phyloP scores from a whole-genome alignment of 352 stramenopile species.

The Globisporangium carolinianum region DNA sequence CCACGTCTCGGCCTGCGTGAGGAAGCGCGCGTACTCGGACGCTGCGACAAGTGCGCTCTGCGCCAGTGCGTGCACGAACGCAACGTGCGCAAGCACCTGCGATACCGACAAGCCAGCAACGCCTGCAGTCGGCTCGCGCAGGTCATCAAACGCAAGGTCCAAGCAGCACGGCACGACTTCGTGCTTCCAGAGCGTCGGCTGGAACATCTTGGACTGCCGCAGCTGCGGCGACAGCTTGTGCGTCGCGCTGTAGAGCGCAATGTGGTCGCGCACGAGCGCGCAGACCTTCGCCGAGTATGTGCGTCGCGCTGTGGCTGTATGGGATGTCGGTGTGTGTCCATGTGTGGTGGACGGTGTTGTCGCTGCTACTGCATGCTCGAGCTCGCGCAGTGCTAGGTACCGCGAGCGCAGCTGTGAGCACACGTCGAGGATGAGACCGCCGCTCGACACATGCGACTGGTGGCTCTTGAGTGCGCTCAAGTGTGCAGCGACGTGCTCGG shows the following conservation, averaged over 20 bases:
- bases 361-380: slow-evolving; percentile 11
- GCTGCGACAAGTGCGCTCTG: slow-evolving; percentile 15
- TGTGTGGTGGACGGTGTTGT: not conserved
- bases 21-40: slow-evolving; percentile 23
- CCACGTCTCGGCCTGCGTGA: slow-evolving; percentile 17
- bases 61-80: slow-evolving; percentile 21
- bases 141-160: slow-evolving; percentile 12
- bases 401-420: slow-evolving; percentile 21
- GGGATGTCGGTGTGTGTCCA: not conserved
- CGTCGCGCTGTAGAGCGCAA: slow-evolving; percentile 16
- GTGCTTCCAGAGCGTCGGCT: slow-evolving; percentile 24
- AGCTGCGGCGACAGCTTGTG: slow-evolving; percentile 17
- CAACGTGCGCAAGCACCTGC: slow-evolving; percentile 11
- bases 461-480: slow-evolving; percentile 33
- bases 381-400: slow-evolving; percentile 14
- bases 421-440: slow-evolving; percentile 28
- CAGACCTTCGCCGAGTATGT: slow-evolving; percentile 10
- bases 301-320: not conserved
- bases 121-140: not conserved
- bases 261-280: slow-evolving; percentile 18
- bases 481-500: slow-evolving; percentile 22
- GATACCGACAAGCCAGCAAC: no score
- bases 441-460: slow-evolving; percentile 14
- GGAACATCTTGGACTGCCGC: slow-evolving; percentile 30
- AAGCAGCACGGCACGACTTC: slow-evolving; percentile 31